A percentile compares a stretch with the other conserved stretches of the same genome.
phyloP scores from a whole-genome alignment of 495 filamentous ascomycete species.

The Penicillium argentinense region DNA sequence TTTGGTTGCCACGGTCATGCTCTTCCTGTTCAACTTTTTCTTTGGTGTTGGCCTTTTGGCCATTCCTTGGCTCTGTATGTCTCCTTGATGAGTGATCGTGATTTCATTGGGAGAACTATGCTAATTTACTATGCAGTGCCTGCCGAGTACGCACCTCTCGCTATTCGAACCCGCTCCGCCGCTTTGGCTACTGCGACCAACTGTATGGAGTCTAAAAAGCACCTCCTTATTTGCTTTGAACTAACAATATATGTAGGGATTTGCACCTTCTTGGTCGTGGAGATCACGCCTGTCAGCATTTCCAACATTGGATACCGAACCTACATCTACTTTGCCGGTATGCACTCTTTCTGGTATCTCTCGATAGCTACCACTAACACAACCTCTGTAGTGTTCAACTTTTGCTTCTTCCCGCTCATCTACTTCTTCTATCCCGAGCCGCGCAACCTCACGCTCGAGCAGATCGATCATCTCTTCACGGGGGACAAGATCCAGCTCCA shows the following conservation, averaged over 20 bases:
- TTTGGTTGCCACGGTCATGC: slow-evolving; percentile 33
- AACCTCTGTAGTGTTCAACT: slow-evolving; percentile 55
- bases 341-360: slow-evolving; percentile 1
- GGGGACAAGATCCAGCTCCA: slow-evolving; percentile 47
- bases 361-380: slow-evolving; percentile 33
- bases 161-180: slow-evolving; percentile 35
- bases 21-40: slow-evolving; percentile 41
- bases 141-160: slow-evolving; percentile 35
- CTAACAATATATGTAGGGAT: slow-evolving; percentile 24
- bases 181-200: slow-evolving; percentile 36
- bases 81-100: neutral
- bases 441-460: slow-evolving; percentile 63
- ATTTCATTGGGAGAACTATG: neutral
- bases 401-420: slow-evolving; percentile 67
- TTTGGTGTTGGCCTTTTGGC: slow-evolving; percentile 34
- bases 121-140: slow-evolving; percentile 19
- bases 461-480: slow-evolving; percentile 61
- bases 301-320: slow-evolving; percentile 40
- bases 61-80: slow-evolving; percentile 38
- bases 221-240: neutral
- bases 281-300: slow-evolving; percentile 41
- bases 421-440: slow-evolving; percentile 76
- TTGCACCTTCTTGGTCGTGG: slow-evolving; percentile 41
- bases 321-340: slow-evolving; percentile 47
- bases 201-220: slow-evolving; percentile 17